Base-by-base conservation (phyloP, 441 rosid genomes). In the Populus tomentosa region DNA sequence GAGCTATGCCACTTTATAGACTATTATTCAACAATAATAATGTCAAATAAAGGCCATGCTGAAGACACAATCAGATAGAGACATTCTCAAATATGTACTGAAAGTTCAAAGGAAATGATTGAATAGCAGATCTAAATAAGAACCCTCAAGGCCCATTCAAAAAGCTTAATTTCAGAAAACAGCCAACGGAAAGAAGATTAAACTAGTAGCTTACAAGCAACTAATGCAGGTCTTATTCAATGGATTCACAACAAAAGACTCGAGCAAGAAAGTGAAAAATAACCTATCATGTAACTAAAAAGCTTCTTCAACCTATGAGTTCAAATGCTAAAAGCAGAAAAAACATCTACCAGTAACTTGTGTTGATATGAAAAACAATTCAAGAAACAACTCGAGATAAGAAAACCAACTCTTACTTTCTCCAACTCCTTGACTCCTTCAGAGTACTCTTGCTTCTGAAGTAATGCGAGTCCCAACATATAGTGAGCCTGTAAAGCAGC, bases 391-490 rank as follows among this genome's bases (percentile, higher is more conserved):
- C 68, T 11, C 65, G 38, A 7, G 50, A 71, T 7, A 18, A 42
- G 42, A 3, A 61, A 3, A 70, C 46, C 61, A 80, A 20, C 56
- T 3, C 82, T 74, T 86, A 93, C 97, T 82, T 86, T 92, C 81
- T 87, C 90, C 89, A 95, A 81, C 81, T 87, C 89, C 78, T 85
- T 92, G 77, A 87, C 86, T 73, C 98, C 99, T 70, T 79, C 86
- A n/a, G 86, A 35, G 79, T 85, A 88, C 71, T 88, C 85, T 46
- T 77, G 50, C 78, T 61, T 89, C 81, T 88, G 82, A 59, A 93
- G 85, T 79, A 92, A 87, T 23, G 94, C 89, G 73, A 88, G 97
- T 78, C 99, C 99, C 77, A 93, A 80, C 94, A 91, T 86, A 84
- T 93, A 92, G 80, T 91, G 94, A 59, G 88, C 97, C 99, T 95